Evolutionary conservation across 345 rosid genomes (phyloP).

Genomic region (Gossypium australe): DNA sequence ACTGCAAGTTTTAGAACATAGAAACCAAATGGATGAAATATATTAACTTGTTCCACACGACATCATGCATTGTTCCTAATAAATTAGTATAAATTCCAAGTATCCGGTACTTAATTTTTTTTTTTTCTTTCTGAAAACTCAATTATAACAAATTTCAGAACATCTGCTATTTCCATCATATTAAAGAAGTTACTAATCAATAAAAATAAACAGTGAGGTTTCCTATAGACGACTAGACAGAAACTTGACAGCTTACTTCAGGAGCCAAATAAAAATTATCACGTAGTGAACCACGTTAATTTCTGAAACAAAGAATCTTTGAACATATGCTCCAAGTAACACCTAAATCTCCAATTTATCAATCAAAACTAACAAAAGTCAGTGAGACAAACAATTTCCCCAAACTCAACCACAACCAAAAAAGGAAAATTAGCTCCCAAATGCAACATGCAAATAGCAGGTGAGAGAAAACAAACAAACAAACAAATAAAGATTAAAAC

Average conservation of each 20-base stretch:
- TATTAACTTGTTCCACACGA: not conserved
- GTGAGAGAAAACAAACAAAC: not conserved
- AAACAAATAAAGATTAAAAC: not conserved
- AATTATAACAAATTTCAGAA: not conserved
- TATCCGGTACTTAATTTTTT: not conserved
- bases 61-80: not conserved
- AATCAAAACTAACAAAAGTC: conserved; percentile 28
- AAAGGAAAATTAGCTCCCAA: not conserved
- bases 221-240: conserved; percentile 11
- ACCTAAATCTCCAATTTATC: conserved; percentile 60
- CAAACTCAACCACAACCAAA: not conserved
- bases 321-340: conserved; percentile 54
- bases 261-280: conserved; percentile 34
- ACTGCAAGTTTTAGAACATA: not conserved
- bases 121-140: not conserved
- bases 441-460: not conserved
- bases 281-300: conserved; percentile 40
- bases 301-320: conserved; percentile 64
- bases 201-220: not conserved
- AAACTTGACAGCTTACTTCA: conserved; percentile 47
- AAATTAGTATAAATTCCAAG: not conserved
- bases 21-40: not conserved
- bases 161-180: not conserved
- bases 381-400: not conserved
- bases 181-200: not conserved